Conservation (phyloP, 768 basidiomycete species). For the Hypholoma sublateritium region DNA sequence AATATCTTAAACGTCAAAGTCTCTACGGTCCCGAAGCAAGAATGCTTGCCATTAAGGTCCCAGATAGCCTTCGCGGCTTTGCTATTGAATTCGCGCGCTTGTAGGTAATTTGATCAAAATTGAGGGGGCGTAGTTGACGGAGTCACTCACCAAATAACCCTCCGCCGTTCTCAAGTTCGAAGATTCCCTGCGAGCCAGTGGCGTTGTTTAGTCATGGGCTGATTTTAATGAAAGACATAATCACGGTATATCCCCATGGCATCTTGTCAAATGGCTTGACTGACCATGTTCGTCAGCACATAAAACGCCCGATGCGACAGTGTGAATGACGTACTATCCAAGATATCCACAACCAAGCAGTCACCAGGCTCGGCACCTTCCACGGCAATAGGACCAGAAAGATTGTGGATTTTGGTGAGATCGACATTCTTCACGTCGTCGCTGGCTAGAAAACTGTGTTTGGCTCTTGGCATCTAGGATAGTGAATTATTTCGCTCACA, state of each 20-base stretch:
- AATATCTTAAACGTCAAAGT: too few relatives aligned
- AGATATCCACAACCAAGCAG: constrained; percentile 75
- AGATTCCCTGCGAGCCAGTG: constrained; percentile 53
- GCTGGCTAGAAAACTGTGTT: constrained; percentile 36
- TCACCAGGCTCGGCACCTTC: constrained; percentile 80
- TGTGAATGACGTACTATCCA: constrained; percentile 53
- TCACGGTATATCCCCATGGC: constrained; percentile 80
- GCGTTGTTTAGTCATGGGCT: not conserved
- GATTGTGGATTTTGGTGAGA: constrained; percentile 65
- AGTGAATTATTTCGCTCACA: constrained; percentile 35
- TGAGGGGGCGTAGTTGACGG: not conserved
- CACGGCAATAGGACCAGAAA: constrained; percentile 75
- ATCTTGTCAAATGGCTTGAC: constrained; percentile 69
- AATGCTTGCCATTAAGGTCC: constrained; percentile 61
- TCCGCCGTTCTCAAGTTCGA: constrained; percentile 72
- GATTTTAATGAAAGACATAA: constrained; percentile 7
- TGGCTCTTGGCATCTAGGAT: not conserved
- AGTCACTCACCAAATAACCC: constrained; percentile 57
- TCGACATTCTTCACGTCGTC: constrained; percentile 72
- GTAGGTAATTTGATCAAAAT: not conserved
- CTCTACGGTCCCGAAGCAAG: too few relatives aligned
- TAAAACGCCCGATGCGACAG: not conserved
- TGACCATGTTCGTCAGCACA: constrained; percentile 18
- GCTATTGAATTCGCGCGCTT: constrained; percentile 67
- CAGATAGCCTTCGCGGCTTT: constrained; percentile 78